These are phyloP conservation scores for Cymbopogon flexuosus DNA, from an alignment of 202 grass and related monocot genomes.

Conservation along the genomic window DNA sequence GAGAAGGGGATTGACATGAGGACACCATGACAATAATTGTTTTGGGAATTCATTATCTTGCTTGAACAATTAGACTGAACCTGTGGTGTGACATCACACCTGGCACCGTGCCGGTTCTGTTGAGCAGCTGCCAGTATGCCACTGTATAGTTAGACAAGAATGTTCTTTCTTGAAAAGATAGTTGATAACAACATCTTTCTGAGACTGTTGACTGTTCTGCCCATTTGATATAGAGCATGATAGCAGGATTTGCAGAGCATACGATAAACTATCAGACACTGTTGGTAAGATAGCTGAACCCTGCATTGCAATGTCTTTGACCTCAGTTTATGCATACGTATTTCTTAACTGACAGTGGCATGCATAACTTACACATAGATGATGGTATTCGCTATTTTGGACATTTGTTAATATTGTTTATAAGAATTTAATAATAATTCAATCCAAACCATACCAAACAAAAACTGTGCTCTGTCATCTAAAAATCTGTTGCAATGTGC, in stretches of 20 bases:
- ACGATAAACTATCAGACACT: neutral
- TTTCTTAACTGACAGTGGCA: neutral
- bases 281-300: slow-evolving; percentile 21
- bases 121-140: neutral
- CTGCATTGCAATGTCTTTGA: neutral
- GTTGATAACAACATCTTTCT: neutral
- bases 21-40: slow-evolving; percentile 13
- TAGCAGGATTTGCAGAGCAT: neutral
- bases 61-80: neutral
- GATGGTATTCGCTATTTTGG: neutral
- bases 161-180: neutral
- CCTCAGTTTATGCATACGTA: neutral
- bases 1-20: slow-evolving; percentile 24
- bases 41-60: slow-evolving; percentile 1
- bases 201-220: neutral
- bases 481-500: neutral
- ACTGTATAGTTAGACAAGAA: neutral
- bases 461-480: neutral
- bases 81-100: neutral
- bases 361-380: neutral
- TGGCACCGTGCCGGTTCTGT: neutral
- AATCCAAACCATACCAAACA: neutral
- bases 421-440: neutral
- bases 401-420: neutral
- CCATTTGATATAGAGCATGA: neutral